Percentiles rank a stretch among this genome's conserved stretches.
Evolutionary conservation across 2,329 filamentous ascomycete species (phyloP).

Genomic region (Iodosphaeria phyllophila): DNA sequence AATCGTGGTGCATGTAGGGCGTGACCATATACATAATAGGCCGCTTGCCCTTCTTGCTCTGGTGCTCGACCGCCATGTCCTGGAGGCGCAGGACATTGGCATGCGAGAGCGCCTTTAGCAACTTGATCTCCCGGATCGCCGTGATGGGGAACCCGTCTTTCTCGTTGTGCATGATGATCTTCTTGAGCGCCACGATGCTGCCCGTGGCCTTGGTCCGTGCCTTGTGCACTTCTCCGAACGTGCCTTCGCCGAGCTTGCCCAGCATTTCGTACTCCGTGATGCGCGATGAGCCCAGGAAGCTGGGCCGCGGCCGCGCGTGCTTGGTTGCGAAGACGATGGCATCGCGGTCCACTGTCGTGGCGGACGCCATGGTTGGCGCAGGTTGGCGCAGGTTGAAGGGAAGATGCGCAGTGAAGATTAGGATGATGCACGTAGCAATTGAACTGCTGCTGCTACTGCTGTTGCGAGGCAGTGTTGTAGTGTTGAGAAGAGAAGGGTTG

Average conservation of each 20-base stretch:
- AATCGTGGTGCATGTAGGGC: constrained; percentile 96
- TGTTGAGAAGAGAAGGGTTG: no score
- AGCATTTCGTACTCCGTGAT: constrained; percentile 65
- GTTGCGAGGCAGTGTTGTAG: no score
- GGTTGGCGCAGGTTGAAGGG: no score
- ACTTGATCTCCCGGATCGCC: constrained; percentile 89
- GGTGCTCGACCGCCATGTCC: constrained; percentile 88
- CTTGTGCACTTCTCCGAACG: constrained; percentile 94
- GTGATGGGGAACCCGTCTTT: constrained; percentile 99
- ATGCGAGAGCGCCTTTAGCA: constrained; percentile 88
- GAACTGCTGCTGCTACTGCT: no score
- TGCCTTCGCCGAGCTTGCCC: constrained; percentile 81
- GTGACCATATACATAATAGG: constrained; percentile 97
- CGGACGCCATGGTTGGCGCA: no score
- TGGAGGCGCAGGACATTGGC: constrained; percentile 71
- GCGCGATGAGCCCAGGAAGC: constrained; percentile 70
- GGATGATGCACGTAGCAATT: no score
- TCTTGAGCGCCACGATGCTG: constrained; percentile 74
- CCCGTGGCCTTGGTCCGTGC: constrained; percentile 61
- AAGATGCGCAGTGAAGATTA: no score
- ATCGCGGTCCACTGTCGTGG: no score
- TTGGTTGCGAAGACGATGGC: constrained; percentile 38
- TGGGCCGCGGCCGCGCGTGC: constrained; percentile 33
- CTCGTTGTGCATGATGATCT: constrained; percentile 98
- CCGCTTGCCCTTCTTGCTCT: constrained; percentile 45